phyloP scores from a whole-genome alignment of 1,284 basidiomycete genomes.

The Trichosporon sp. region DNA sequence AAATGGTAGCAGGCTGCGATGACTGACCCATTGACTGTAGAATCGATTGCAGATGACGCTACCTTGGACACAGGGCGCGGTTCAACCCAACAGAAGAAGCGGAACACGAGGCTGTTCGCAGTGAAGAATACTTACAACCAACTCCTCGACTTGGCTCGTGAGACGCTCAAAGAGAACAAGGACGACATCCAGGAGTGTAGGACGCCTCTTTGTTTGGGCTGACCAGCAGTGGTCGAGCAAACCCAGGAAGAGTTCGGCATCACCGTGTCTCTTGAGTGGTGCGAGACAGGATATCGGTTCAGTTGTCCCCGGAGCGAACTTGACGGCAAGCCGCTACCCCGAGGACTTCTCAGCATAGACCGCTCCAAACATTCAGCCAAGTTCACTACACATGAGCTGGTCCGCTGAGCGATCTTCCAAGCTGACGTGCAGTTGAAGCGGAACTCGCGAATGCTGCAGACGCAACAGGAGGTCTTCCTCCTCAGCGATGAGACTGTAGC shows the following conservation, averaged over 20 bases:
- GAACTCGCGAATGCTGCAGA: slow-evolving; percentile 33
- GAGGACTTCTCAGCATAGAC: slow-evolving; percentile 13
- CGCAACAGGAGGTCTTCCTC: slow-evolving; percentile 56
- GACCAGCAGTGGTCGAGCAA: background rate
- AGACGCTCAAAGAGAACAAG: slow-evolving; percentile 86
- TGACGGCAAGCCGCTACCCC: slow-evolving; percentile 1
- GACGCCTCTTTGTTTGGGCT: background rate
- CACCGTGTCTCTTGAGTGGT: slow-evolving; percentile 12
- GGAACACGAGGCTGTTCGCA: slow-evolving; percentile 73
- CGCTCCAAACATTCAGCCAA: slow-evolving; percentile 30
- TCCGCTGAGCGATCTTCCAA: slow-evolving; percentile 39
- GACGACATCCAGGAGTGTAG: slow-evolving; percentile 59
- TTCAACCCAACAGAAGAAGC: slow-evolving; percentile 16
- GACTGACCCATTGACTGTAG: slow-evolving; percentile 8
- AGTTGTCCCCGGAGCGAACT: slow-evolving; percentile 1
- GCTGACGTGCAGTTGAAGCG: slow-evolving; percentile 27
- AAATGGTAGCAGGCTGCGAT: background rate
- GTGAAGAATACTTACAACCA: slow-evolving; percentile 74
- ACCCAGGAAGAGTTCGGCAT: slow-evolving; percentile 9
- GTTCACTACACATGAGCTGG: slow-evolving; percentile 76
- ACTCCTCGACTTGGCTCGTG: slow-evolving; percentile 83
- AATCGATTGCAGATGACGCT: slow-evolving; percentile 26
- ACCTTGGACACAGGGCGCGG: slow-evolving; percentile 8
- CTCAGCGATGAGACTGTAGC: slow-evolving; percentile 77
- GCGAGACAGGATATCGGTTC: slow-evolving; percentile 13